Conservation (phyloP, 1,284 basidiomycete genomes). For the Pisolithus thermaeus region DNA sequence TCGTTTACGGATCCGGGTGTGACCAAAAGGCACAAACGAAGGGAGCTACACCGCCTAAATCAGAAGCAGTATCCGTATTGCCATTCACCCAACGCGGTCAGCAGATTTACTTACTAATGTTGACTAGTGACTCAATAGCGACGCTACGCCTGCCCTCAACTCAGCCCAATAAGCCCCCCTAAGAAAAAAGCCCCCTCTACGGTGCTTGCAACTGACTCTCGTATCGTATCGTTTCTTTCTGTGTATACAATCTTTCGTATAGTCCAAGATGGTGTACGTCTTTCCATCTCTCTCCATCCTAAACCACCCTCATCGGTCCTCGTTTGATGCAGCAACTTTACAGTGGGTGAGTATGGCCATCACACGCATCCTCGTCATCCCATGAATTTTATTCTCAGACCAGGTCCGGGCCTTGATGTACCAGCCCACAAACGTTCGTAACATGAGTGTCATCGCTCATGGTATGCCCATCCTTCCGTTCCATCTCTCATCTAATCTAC, state of each 20-base stretch:
- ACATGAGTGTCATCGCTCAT: constrained; percentile 98
- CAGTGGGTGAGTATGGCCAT: constrained; percentile 57
- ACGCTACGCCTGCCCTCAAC: constrained; percentile 27
- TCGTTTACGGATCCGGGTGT: constrained; percentile 9
- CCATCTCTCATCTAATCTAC: constrained; percentile 14
- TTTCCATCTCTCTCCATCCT: constrained; percentile 8
- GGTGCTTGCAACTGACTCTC: background rate
- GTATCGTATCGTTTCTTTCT: constrained; percentile 14
- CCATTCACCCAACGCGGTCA: background rate
- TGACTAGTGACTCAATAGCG: background rate
- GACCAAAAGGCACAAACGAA: constrained; percentile 33
- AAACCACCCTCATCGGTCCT: constrained; percentile 31
- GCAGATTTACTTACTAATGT: background rate
- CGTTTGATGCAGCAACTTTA: constrained; percentile 67
- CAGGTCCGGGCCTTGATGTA: constrained; percentile 92
- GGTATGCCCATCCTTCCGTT: constrained; percentile 42
- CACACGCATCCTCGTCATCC: constrained; percentile 5
- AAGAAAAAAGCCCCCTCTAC: constrained; percentile 2
- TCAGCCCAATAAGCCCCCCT: constrained; percentile 26
- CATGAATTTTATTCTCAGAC: constrained; percentile 38
- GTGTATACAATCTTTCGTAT: constrained; percentile 31
- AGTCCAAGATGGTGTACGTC: constrained; percentile 71
- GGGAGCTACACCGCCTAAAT: constrained; percentile 32
- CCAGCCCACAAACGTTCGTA: constrained; percentile 88
- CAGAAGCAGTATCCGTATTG: constrained; percentile 44